Percentiles rank a stretch among this genome's conserved stretches.
These are phyloP conservation scores for Xylaria intraflava DNA, from an alignment of 495 filamentous ascomycete species.

Conservation along the genomic window DNA sequence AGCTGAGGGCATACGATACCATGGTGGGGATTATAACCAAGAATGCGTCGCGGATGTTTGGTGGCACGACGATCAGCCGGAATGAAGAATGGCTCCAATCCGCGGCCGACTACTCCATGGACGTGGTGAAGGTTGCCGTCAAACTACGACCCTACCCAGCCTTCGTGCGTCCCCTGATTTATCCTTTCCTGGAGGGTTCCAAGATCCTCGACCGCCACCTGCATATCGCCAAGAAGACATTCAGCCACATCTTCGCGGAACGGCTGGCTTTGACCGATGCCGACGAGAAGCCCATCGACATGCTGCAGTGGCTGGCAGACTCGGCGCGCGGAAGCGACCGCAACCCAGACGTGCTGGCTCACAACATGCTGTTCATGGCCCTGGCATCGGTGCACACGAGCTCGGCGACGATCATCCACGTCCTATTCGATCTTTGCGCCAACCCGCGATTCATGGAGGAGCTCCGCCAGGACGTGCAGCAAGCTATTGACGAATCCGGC, in stretches of 20 bases:
- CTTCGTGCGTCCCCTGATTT: conserved; percentile 33
- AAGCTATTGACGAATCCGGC: conserved; percentile 20
- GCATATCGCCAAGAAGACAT: conserved; percentile 25
- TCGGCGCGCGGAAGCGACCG: conserved; percentile 10
- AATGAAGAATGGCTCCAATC: conserved; percentile 40
- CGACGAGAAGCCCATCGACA: conserved; percentile 11
- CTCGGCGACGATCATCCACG: conserved; percentile 38
- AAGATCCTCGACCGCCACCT: conserved; percentile 18
- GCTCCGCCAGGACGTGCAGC: conserved; percentile 43
- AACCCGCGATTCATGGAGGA: conserved; percentile 39
- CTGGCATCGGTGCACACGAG: conserved; percentile 47
- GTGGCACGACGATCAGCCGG: conserved; percentile 35
- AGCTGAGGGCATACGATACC: conserved; percentile 16
- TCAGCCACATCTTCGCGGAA: conserved; percentile 29
- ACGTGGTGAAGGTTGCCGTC: conserved; percentile 34
- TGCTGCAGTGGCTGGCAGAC: conserved; percentile 12
- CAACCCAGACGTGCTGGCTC: conserved; percentile 8
- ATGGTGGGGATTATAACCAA: conserved; percentile 34
- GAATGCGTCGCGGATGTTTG: conserved; percentile 36
- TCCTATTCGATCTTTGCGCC: conserved; percentile 37
- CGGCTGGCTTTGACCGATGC: conserved; percentile 11
- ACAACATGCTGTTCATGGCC: conserved; percentile 14
- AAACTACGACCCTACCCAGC: conserved; percentile 35
- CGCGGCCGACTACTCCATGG: conserved; percentile 39
- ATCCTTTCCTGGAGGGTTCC: conserved; percentile 8